Base-by-base conservation (phyloP, 2,329 filamentous ascomycete genomes). In the Colletotrichum chrysophilum region DNA sequence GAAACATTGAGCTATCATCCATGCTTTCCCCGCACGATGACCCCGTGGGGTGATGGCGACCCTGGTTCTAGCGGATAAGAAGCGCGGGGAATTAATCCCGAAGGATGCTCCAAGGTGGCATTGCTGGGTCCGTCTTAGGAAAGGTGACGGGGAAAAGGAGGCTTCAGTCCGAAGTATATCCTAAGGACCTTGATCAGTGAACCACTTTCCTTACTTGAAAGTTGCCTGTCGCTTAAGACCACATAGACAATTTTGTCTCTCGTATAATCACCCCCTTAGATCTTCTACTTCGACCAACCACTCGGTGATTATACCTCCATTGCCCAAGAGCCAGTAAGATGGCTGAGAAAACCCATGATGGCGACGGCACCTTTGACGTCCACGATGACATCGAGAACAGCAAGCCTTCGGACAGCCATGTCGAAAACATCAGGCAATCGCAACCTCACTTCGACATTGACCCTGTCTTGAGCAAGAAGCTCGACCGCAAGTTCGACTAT, bases 401-500 rank as follows among this genome's bases (percentile, higher is more conserved):
- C 34, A 75, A 78, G 28, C 66, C 65, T 10, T 64, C 18, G 30
- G 71, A 26, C 30, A 65, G 16, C 32, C 38, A 66, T 26, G 32
- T 64, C 61, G 34, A 64, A 26, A 36, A 26, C 5, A 28, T 38
- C 32, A 32, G 61, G 14, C 61, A 32, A 24, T 26, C 32, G n/a
- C 69, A 69, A 18, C 69, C 68, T 21, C 69, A 78, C 18, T 16
- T 32, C 32, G 77, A 80, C 18, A 38, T 16, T 21, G 68, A 72
- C 9, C 62, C 78, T 16, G 77, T 36, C 52, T 60, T 69, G 7
- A 69, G 80, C 71, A 79, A 75, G 56, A 71, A 56, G 7, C 72
- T 81, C 7, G 79, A 80, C 66, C 77, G 78, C 24, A 81, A 80
- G 65, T 80, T 81, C 48, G 79, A 80, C 70, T 48, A 78, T 10